Percentiles rank a stretch among this genome's conserved stretches.
Evolutionary conservation across 768 basidiomycete species (phyloP).

Genomic region (Tricholoma matsutake): DNA sequence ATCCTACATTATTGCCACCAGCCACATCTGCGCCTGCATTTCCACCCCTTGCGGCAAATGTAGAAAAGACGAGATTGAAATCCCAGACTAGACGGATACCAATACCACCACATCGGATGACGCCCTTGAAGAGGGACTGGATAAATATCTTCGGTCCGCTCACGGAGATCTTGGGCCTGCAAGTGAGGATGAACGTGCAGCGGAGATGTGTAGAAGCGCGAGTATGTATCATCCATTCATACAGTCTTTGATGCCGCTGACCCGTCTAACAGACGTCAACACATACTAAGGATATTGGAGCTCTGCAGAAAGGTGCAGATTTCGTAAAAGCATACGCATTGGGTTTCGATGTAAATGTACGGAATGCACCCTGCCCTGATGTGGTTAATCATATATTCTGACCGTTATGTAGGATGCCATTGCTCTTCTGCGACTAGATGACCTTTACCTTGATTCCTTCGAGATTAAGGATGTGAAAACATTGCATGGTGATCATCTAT

Average conservation of each 20-base stretch:
- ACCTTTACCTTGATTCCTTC: conserved; percentile 96
- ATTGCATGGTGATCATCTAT: conserved; percentile 94
- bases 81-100: conserved; percentile 87
- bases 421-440: conserved; percentile 91
- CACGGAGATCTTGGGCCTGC: conserved; percentile 90
- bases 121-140: conserved; percentile 73
- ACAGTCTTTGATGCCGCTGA: conserved; percentile 2
- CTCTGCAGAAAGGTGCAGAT: conserved; percentile 95
- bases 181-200: conserved; percentile 96
- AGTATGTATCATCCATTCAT: conserved; percentile 46
- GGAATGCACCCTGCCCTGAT: background rate
- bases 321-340: conserved; percentile 94
- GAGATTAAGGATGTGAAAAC: conserved; percentile 99
- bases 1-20: conserved; percentile 39
- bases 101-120: conserved; percentile 97
- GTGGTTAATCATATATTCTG: background rate
- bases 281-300: conserved; percentile 89
- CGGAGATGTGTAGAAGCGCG: conserved; percentile 88
- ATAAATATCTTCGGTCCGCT: conserved; percentile 66
- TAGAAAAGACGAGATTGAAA: conserved; percentile 55
- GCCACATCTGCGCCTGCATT: conserved; percentile 61
- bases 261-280: conserved; percentile 71
- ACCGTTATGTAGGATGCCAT: conserved; percentile 74
- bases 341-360: conserved; percentile 92
- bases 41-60: conserved; percentile 61